Percentiles rank a stretch among this genome's conserved stretches.
Conservation (phyloP, 23 red algal species). For the Gracilaria gracilis region DNA sequence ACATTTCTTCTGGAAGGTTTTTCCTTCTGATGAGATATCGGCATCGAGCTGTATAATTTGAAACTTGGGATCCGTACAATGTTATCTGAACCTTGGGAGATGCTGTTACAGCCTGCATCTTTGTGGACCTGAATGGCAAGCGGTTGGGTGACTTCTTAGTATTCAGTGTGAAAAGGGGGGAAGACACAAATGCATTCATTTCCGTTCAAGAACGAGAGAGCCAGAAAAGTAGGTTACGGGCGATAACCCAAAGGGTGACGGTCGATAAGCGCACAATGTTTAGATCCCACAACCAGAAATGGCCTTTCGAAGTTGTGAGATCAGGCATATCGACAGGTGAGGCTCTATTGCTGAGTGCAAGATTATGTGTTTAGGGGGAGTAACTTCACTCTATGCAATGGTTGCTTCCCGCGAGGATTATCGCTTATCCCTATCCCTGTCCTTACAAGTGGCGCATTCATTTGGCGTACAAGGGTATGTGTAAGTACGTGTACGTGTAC, state of each 20-base stretch:
- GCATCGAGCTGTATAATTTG: slow-evolving; percentile 76
- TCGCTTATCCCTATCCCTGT: too few relatives aligned
- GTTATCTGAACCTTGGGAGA: slow-evolving; percentile 39
- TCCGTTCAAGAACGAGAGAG: not conserved
- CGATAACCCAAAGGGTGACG: too few relatives aligned
- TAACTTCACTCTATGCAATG: too few relatives aligned
- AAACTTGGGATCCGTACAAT: slow-evolving; percentile 69
- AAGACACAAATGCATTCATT: not conserved
- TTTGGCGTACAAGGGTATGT: too few relatives aligned
- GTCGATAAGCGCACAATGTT: too few relatives aligned
- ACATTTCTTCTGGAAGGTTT: slow-evolving; percentile 25
- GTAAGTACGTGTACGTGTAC: too few relatives aligned
- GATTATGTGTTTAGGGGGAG: not conserved
- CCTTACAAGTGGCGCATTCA: too few relatives aligned
- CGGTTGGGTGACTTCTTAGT: not conserved
- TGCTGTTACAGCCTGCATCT: not conserved
- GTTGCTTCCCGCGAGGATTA: too few relatives aligned
- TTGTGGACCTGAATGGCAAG: not conserved
- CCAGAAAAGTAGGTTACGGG: not conserved
- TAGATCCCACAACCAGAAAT: too few relatives aligned
- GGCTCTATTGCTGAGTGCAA: too few relatives aligned
- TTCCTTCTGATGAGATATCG: slow-evolving; percentile 73
- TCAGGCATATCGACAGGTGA: too few relatives aligned
- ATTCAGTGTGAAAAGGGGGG: not conserved
- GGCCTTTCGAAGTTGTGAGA: too few relatives aligned